phyloP scores from a whole-genome alignment of 2,329 filamentous ascomycete species.

The Diaporthe sp. region DNA sequence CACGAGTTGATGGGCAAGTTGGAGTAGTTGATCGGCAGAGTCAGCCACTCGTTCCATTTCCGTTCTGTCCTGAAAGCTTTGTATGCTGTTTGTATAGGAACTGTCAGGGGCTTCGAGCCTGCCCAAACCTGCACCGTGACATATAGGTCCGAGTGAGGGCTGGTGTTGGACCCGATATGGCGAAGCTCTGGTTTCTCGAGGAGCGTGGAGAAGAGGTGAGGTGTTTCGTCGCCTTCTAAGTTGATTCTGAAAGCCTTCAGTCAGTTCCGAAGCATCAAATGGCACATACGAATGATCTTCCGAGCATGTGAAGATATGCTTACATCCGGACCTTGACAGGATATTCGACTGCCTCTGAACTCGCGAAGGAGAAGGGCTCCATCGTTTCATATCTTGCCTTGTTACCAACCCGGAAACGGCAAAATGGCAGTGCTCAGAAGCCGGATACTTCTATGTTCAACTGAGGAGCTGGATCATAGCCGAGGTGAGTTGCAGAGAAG shows the following conservation, averaged over 20 bases:
- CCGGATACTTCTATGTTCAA: background rate
- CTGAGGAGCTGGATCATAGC: background rate
- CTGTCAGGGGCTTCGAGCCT: constrained; percentile 93
- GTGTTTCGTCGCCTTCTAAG: constrained; percentile 82
- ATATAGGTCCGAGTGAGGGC: constrained; percentile 88
- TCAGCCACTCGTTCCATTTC: constrained; percentile 97
- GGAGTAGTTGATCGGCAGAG: constrained; percentile 86
- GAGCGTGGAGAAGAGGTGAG: constrained; percentile 81
- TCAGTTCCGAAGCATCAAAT: background rate
- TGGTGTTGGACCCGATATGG: constrained; percentile 88
- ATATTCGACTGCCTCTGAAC: constrained; percentile 85
- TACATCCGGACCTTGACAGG: constrained; percentile 77
- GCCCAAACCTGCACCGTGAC: constrained; percentile 95
- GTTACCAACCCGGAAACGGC: background rate
- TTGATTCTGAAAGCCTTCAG: constrained; percentile 66
- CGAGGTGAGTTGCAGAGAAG: background rate
- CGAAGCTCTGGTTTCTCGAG: constrained; percentile 83
- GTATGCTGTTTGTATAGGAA: constrained; percentile 92
- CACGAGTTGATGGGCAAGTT: constrained; percentile 85
- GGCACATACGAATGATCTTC: background rate
- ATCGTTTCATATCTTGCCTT: constrained; percentile 59
- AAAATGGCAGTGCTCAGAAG: background rate
- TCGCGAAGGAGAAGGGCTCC: constrained; percentile 97
- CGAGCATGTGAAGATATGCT: constrained; percentile 42
- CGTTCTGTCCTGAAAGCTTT: constrained; percentile 85